phyloP scores from a whole-genome alignment of 257 asterid species.

The Anisodus tanguticus region DNA sequence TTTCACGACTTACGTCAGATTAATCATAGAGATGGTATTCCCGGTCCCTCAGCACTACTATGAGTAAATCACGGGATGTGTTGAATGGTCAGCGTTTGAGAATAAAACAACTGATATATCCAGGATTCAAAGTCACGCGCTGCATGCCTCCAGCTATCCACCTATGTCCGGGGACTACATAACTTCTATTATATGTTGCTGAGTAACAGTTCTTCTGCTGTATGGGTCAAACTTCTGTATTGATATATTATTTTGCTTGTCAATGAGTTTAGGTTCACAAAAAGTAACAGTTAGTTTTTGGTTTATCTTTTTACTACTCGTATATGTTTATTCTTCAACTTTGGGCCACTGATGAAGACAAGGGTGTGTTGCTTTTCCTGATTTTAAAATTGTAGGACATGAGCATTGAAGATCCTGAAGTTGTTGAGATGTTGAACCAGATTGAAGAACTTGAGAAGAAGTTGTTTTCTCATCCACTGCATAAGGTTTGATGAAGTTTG shows the following conservation, averaged over 20 bases:
- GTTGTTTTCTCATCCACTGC: conserved; percentile 71
- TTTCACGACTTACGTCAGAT: too few relatives aligned
- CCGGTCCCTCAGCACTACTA: too few relatives aligned
- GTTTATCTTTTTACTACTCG: neutral
- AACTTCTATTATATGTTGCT: neutral
- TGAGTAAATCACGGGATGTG: too few relatives aligned
- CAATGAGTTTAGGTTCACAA: conserved; percentile 18
- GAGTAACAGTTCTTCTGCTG: conserved; percentile 6
- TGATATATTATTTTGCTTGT: neutral
- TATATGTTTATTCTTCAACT: conserved; percentile 4
- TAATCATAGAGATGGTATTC: too few relatives aligned
- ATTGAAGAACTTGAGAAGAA: conserved; percentile 83
- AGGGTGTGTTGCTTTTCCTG: neutral
- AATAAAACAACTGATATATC: neutral
- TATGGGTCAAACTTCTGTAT: conserved; percentile 7
- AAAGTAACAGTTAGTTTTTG: neutral
- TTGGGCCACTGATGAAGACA: neutral
- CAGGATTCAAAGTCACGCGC: too few relatives aligned
- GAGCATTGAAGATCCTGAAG: conserved; percentile 79
- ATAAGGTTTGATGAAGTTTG: conserved; percentile 57
- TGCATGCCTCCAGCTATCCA: too few relatives aligned
- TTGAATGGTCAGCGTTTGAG: too few relatives aligned
- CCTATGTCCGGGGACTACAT: neutral
- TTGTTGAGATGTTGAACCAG: conserved; percentile 69
- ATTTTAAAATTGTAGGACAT: conserved; percentile 54